Conservation (phyloP, 306 rosid species). For the Carpinus viminea region DNA sequence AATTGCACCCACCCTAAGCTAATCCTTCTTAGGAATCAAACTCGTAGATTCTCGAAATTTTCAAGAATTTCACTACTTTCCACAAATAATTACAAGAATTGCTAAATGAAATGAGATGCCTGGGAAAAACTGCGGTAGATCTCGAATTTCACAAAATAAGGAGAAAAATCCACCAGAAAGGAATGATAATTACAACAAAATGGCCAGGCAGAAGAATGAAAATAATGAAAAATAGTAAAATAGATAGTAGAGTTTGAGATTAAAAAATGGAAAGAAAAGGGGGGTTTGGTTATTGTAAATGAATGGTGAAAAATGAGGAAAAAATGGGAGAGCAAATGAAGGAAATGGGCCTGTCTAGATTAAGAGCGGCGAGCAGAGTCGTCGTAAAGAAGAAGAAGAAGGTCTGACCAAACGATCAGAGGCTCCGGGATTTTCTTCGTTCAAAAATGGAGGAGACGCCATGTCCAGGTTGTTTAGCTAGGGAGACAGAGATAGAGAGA, state of each 20-base stretch:
- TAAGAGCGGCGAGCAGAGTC: slow-evolving; percentile 10
- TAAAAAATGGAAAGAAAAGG: not conserved
- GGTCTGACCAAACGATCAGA: slow-evolving; percentile 18
- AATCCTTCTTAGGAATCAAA: not conserved
- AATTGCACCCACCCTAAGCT: not conserved
- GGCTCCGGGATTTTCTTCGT: not conserved
- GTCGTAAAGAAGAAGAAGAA: not conserved
- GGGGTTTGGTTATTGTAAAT: too few species aligned
- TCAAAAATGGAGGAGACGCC: slow-evolving; percentile 16
- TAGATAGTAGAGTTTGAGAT: not conserved
- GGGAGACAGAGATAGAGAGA: not conserved
- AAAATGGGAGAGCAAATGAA: not conserved
- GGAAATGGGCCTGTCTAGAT: slow-evolving; percentile 5
- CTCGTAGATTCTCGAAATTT: slow-evolving; percentile 1
- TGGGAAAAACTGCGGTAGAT: not conserved
- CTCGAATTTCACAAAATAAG: not conserved
- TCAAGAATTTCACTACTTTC: not conserved
- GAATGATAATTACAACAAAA: not conserved
- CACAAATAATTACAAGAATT: not conserved
- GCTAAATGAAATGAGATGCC: not conserved
- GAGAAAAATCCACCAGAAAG: not conserved
- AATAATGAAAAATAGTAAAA: not conserved
- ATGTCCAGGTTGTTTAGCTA: slow-evolving; percentile 15
- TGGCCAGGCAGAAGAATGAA: not conserved
- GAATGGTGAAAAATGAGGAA: not conserved